These are phyloP conservation scores for Daldinia grandis DNA, from an alignment of 495 filamentous ascomycete genomes.

Conservation along the genomic window DNA sequence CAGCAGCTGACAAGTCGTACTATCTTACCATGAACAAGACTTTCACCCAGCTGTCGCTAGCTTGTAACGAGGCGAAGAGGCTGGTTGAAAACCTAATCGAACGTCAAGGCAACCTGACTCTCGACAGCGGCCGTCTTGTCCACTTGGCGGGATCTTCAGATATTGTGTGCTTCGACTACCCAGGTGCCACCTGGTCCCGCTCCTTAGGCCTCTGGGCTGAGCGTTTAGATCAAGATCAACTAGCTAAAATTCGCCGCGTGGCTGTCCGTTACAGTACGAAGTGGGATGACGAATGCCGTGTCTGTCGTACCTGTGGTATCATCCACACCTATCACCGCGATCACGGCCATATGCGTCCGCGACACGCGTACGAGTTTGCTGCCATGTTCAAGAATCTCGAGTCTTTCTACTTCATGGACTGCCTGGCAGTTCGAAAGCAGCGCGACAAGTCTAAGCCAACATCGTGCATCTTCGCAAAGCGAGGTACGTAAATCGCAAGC, in stretches of 20 bases:
- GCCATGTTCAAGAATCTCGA: constrained; percentile 47
- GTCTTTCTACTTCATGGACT: constrained; percentile 48
- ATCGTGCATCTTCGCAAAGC: constrained; percentile 11
- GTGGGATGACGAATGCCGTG: constrained; percentile 41
- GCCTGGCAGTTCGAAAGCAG: constrained; percentile 40
- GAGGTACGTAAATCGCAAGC: constrained; percentile 26
- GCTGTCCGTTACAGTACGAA: constrained; percentile 46
- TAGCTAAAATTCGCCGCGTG: constrained; percentile 41
- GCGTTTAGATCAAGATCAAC: constrained; percentile 39
- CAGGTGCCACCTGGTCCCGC: constrained; percentile 23
- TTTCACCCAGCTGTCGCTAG: constrained; percentile 26
- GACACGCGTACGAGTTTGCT: constrained; percentile 45
- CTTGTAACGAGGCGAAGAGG: constrained; percentile 36
- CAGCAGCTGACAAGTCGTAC: constrained; percentile 42
- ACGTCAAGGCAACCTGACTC: constrained; percentile 34
- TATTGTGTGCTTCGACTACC: constrained; percentile 46
- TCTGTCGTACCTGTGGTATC: constrained; percentile 42
- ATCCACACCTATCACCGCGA: constrained; percentile 28
- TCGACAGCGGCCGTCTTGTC: constrained; percentile 40
- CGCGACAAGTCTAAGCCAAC: constrained; percentile 18
- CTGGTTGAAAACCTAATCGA: constrained; percentile 30
- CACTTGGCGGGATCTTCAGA: constrained; percentile 39
- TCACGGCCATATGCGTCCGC: constrained; percentile 34
- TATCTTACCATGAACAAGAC: constrained; percentile 41
- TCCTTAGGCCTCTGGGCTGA: constrained; percentile 35